Conservation (phyloP, 345 rosid genomes). For the Citrus sinensis region DNA sequence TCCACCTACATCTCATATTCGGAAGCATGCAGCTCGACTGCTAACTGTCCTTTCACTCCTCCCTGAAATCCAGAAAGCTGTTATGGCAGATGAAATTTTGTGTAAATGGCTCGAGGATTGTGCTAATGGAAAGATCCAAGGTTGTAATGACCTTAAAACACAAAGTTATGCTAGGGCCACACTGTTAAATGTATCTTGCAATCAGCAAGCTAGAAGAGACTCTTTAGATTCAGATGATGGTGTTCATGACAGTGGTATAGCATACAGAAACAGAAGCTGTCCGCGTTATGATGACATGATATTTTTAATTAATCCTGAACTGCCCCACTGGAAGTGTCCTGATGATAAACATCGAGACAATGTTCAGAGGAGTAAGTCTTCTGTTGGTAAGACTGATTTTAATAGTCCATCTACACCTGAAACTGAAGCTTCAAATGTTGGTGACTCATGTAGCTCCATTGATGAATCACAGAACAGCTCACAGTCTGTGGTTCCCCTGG, state of each 20-base stretch:
- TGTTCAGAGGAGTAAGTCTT: slow-evolving; percentile 22
- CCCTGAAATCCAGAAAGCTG: slow-evolving; percentile 68
- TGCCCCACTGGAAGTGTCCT: slow-evolving; percentile 76
- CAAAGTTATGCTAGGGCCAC: slow-evolving; percentile 93
- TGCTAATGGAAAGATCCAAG: slow-evolving; percentile 67
- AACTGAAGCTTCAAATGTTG: slow-evolving; percentile 26
- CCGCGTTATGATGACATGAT: slow-evolving; percentile 70
- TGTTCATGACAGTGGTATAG: slow-evolving; percentile 31
- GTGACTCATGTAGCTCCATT: slow-evolving; percentile 27
- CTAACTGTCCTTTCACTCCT: slow-evolving; percentile 77
- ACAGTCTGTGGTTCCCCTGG: slow-evolving; percentile 42
- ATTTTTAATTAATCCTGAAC: slow-evolving; percentile 81
- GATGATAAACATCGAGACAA: slow-evolving; percentile 33
- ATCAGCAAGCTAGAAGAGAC: slow-evolving; percentile 36
- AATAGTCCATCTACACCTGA: slow-evolving; percentile 17
- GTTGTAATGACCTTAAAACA: slow-evolving; percentile 76
- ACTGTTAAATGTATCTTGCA: slow-evolving; percentile 66
- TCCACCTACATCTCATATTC: slow-evolving; percentile 84
- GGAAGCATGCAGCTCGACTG: slow-evolving; percentile 93
- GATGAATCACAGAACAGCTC: slow-evolving; percentile 29
- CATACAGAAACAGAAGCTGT: slow-evolving; percentile 41
- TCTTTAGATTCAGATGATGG: slow-evolving; percentile 22
- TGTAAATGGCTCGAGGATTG: slow-evolving; percentile 95
- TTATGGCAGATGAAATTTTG: slow-evolving; percentile 66
- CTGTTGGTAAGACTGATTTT: slow-evolving; percentile 29